Evolutionary conservation across 306 rosid species (phyloP).

Genomic region (Prosopis cineraria): DNA sequence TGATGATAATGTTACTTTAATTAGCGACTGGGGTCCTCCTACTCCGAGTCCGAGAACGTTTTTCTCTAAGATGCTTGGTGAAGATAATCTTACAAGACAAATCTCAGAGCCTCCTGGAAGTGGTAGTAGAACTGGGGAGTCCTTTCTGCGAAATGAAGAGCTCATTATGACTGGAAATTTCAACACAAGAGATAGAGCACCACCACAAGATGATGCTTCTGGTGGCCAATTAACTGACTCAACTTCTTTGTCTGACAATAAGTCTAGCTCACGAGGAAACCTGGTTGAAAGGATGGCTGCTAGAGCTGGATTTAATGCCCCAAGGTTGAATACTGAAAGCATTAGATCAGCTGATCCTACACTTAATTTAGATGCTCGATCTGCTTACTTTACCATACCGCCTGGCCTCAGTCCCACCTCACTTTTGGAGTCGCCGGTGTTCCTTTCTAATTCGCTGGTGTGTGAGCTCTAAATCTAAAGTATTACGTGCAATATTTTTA

Average conservation of each 20-base stretch:
- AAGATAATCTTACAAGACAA: constrained; percentile 54
- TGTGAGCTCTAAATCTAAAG: constrained; percentile 46
- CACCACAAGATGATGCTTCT: constrained; percentile 40
- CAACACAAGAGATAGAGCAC: constrained; percentile 19
- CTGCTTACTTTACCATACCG: constrained; percentile 85
- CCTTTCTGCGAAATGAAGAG: constrained; percentile 49
- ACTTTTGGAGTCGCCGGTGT: constrained; percentile 88
- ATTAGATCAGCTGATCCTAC: constrained; percentile 79
- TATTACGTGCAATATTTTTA: background rate
- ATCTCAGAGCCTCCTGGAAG: constrained; percentile 44
- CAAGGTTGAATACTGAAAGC: constrained; percentile 82
- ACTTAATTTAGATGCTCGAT: constrained; percentile 55
- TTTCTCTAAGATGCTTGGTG: constrained; percentile 69
- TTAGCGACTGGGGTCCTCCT: constrained; percentile 79
- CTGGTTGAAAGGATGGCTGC: constrained; percentile 91
- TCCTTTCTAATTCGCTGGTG: constrained; percentile 88
- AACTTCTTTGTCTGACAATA: constrained; percentile 49
- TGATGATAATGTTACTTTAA: constrained; percentile 66
- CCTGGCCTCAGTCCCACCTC: constrained; percentile 98
- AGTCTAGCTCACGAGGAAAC: constrained; percentile 57
- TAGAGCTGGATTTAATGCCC: constrained; percentile 96
- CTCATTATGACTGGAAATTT: constrained; percentile 23
- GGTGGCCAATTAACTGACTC: constrained; percentile 38
- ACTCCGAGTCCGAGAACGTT: constrained; percentile 75
- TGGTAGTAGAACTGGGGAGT: constrained; percentile 49